Evolutionary conservation across 768 basidiomycete genomes (phyloP).

Genomic region (Austroboletus festivus): DNA sequence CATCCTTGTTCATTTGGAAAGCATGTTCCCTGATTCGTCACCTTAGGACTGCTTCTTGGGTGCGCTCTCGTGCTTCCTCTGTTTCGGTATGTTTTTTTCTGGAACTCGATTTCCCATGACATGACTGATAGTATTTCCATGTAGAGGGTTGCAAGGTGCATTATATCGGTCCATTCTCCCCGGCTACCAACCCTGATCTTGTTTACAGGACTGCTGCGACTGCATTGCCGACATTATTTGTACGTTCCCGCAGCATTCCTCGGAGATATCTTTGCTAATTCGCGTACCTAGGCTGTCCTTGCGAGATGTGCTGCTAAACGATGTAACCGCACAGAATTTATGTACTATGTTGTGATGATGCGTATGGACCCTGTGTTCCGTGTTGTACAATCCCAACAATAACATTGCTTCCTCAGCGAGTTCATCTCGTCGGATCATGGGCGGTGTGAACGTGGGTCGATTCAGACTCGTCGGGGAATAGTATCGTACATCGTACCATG

Average conservation of each 20-base stretch:
- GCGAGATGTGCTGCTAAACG: conserved; percentile 69
- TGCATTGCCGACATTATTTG: conserved; percentile 69
- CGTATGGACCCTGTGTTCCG: neutral
- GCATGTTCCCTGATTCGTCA: neutral
- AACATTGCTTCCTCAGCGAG: neutral
- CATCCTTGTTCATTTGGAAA: neutral
- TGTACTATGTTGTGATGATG: conserved; percentile 11
- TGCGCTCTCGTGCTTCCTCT: conserved; percentile 62
- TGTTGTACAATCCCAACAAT: conserved; percentile 13
- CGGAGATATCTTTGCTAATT: neutral
- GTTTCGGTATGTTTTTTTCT: conserved; percentile 52
- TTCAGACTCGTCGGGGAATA: too few relatives aligned
- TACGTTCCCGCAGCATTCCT: conserved; percentile 34
- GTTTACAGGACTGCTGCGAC: conserved; percentile 61
- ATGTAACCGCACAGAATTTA: neutral
- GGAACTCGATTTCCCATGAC: too few relatives aligned
- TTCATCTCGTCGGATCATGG: neutral
- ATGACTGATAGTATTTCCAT: too few relatives aligned
- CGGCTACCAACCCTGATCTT: neutral
- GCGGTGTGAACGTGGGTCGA: neutral
- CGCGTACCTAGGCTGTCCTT: conserved; percentile 59
- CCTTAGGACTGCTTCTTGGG: conserved; percentile 66
- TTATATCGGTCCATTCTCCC: neutral
- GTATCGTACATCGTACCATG: neutral
- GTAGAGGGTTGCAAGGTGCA: conserved; percentile 70